These are phyloP conservation scores for Metarhizium album DNA, from an alignment of 2,329 filamentous ascomycete species.

Conservation along the genomic window DNA sequence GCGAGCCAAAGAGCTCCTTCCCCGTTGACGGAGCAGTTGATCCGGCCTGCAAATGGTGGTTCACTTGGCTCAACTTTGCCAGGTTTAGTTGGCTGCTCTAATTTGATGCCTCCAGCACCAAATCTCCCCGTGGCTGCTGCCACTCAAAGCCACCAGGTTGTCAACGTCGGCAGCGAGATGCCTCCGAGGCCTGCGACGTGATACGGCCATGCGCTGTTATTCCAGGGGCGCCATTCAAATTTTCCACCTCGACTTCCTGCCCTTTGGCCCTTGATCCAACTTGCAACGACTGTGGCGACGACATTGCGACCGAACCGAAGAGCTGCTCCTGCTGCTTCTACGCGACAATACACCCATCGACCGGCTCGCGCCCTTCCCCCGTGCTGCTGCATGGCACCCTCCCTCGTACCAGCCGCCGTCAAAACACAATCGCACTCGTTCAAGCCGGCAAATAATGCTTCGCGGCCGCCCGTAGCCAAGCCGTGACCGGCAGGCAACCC, in stretches of 20 bases:
- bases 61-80: too few species aligned
- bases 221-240: background rate
- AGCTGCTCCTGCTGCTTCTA: too few species aligned
- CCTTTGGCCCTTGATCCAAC: too few species aligned
- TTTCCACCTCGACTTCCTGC: background rate
- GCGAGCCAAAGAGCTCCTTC: too few species aligned
- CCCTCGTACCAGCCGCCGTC: background rate
- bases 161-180: background rate
- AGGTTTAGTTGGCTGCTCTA: too few species aligned
- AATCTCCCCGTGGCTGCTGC: background rate
- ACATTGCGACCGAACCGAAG: too few species aligned
- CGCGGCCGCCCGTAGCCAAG: background rate
- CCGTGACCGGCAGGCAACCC: background rate
- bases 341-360: too few species aligned
- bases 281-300: too few species aligned
- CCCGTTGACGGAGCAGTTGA: background rate
- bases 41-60: background rate
- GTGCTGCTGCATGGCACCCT: constrained; percentile 1
- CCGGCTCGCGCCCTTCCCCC: too few species aligned
- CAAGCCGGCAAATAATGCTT: constrained; percentile 3
- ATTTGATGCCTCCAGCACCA: background rate
- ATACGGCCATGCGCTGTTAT: background rate
- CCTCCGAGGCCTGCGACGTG: background rate
- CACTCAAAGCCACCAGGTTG: background rate
- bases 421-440: background rate